phyloP scores from a whole-genome alignment of 2,329 filamentous ascomycete species.

The Hymenoscyphus fructigenus region DNA sequence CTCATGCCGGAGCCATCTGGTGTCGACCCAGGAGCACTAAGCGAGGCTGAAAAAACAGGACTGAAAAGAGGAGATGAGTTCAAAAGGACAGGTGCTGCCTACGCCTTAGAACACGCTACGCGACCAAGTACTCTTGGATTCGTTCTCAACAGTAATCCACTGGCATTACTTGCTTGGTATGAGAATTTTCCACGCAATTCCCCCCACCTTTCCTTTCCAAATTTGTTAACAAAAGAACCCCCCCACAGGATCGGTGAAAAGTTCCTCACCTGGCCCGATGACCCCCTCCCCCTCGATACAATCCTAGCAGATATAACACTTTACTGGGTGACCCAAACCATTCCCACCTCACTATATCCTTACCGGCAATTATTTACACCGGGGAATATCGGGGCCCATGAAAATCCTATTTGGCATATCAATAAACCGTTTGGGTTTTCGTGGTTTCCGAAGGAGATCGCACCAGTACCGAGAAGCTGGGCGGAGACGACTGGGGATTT shows the following conservation, averaged over 20 bases:
- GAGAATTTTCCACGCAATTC: background rate
- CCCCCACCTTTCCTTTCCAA: background rate
- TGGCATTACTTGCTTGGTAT: slow-evolving; percentile 54
- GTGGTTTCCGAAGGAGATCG: slow-evolving; percentile 45
- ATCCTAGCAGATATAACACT: slow-evolving; percentile 50
- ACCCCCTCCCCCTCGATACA: slow-evolving; percentile 29
- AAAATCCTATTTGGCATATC: slow-evolving; percentile 22
- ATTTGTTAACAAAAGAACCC: background rate
- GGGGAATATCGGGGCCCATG: background rate
- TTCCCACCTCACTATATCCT: slow-evolving; percentile 48
- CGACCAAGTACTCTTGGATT: slow-evolving; percentile 56
- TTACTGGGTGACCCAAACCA: slow-evolving; percentile 55
- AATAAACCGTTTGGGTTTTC: slow-evolving; percentile 48
- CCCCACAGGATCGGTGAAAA: slow-evolving; percentile 51
- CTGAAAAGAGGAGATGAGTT: slow-evolving; percentile 43
- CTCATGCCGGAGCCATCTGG: slow-evolving; percentile 3
- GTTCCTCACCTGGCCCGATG: slow-evolving; percentile 49
- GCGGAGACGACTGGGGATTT: slow-evolving; percentile 40
- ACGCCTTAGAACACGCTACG: slow-evolving; percentile 53
- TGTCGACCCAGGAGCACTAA: background rate
- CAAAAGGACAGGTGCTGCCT: slow-evolving; percentile 45
- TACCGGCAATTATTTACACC: slow-evolving; percentile 41
- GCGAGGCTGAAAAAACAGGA: slow-evolving; percentile 45
- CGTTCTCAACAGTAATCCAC: slow-evolving; percentile 50
- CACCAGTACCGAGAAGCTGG: slow-evolving; percentile 40